A percentile compares a stretch with the other conserved stretches of the same genome.
Evolutionary conservation across 257 asterid species (phyloP).

Genomic region (Gentiana straminea): DNA sequence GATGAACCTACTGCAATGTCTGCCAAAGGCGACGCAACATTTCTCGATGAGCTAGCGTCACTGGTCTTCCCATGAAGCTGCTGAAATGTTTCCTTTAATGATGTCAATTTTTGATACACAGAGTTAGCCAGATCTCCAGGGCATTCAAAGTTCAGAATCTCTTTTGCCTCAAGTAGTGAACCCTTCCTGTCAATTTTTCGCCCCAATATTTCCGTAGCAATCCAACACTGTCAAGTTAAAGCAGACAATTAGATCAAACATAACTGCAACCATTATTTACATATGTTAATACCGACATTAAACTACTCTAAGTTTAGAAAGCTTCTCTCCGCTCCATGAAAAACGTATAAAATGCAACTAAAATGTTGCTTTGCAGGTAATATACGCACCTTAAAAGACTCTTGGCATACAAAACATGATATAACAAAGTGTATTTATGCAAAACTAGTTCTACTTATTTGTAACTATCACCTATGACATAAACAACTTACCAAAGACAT

Average conservation of each 20-base stretch:
- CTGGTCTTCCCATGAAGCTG: slow-evolving; percentile 14
- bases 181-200: slow-evolving; percentile 19
- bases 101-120: slow-evolving; percentile 21
- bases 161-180: slow-evolving; percentile 20
- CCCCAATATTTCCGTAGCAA: slow-evolving; percentile 30
- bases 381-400: too few species aligned
- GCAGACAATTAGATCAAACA: slow-evolving; percentile 4
- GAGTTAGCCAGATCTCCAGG: slow-evolving; percentile 21
- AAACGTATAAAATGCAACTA: too few species aligned
- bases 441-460: too few species aligned
- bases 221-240: slow-evolving; percentile 32
- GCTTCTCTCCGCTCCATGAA: too few species aligned
- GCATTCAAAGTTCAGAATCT: slow-evolving; percentile 26
- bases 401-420: too few species aligned
- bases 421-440: too few species aligned
- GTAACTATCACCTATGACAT: too few species aligned
- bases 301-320: too few species aligned
- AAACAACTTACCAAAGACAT: too few species aligned
- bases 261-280: not conserved
- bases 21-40: slow-evolving; percentile 11
- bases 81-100: slow-evolving; percentile 21
- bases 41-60: slow-evolving; percentile 5
- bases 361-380: too few species aligned
- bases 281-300: too few species aligned
- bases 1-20: not conserved